Evolutionary conservation across 306 rosid species (phyloP).

Genomic region (Erythrophleum fordii): DNA sequence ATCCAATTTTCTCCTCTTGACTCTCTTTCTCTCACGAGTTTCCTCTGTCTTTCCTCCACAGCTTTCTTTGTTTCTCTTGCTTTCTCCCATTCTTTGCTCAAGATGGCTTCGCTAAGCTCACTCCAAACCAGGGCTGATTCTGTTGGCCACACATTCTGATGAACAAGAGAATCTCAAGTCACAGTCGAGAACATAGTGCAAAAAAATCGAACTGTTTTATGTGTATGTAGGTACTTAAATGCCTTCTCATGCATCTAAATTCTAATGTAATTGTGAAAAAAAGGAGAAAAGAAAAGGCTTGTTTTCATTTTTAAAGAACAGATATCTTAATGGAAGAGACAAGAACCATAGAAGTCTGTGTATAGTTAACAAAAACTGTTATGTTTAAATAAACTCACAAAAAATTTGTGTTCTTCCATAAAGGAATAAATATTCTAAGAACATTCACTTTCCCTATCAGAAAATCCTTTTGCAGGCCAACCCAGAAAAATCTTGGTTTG

Average conservation of each 20-base stretch:
- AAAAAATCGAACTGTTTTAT: not conserved
- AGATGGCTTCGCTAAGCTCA: conserved; percentile 66
- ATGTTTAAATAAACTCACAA: not conserved
- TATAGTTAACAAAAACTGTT: not conserved
- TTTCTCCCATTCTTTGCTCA: conserved; percentile 72
- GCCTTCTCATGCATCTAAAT: not conserved
- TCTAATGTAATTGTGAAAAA: not conserved
- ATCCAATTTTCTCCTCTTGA: conserved; percentile 69
- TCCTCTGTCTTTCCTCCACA: conserved; percentile 80
- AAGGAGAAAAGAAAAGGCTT: not conserved
- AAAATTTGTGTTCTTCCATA: not conserved
- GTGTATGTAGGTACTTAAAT: not conserved
- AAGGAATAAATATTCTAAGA: not conserved
- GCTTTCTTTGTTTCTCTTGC: conserved; percentile 80
- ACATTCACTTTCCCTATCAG: not conserved
- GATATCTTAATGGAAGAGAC: not conserved
- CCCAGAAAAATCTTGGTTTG: not conserved
- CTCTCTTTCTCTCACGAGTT: conserved; percentile 56
- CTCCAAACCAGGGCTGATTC: conserved; percentile 84
- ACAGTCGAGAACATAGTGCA: not conserved
- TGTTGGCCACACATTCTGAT: conserved; percentile 67
- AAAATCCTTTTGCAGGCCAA: not conserved
- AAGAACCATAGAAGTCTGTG: not conserved
- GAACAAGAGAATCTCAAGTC: conserved; percentile 25
- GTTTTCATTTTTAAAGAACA: not conserved